Percentiles rank a stretch among this genome's conserved stretches.
Conservation (phyloP, 2,329 filamentous ascomycete species). For the Coleophoma eucalyptorum region DNA sequence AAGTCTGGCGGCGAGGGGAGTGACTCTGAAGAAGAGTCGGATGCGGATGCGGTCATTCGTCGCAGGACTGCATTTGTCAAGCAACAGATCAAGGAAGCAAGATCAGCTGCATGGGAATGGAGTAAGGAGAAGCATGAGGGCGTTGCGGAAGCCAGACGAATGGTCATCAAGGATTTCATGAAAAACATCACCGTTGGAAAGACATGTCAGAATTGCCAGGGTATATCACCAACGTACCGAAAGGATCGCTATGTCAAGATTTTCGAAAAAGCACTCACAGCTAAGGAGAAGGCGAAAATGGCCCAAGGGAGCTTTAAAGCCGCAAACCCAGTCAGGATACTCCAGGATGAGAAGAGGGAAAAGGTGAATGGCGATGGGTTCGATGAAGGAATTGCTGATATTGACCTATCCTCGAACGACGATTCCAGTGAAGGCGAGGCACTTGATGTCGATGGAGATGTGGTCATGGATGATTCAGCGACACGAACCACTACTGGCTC, state of each 20-base stretch:
- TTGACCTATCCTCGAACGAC: constrained; percentile 49
- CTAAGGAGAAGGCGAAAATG: constrained; percentile 78
- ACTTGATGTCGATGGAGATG: constrained; percentile 50
- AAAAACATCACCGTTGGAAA: constrained; percentile 65
- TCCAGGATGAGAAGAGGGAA: constrained; percentile 34
- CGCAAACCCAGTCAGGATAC: constrained; percentile 25
- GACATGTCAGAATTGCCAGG: constrained; percentile 63
- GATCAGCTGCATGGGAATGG: constrained; percentile 36
- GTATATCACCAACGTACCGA: constrained; percentile 77
- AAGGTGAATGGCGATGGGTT: constrained; percentile 32
- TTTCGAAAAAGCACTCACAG: constrained; percentile 75
- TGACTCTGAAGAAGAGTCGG: constrained; percentile 30
- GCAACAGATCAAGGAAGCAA: constrained; percentile 60
- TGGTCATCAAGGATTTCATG: constrained; percentile 78
- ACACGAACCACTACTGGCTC: constrained; percentile 28
- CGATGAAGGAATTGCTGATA: constrained; percentile 69
- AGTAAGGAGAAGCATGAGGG: constrained; percentile 71
- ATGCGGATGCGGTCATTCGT: constrained; percentile 43
- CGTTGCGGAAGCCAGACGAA: constrained; percentile 70
- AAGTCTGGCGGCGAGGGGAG: constrained; percentile 12
- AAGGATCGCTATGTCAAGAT: constrained; percentile 93
- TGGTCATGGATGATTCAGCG: constrained; percentile 51
- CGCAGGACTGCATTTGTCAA: constrained; percentile 67
- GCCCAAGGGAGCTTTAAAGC: constrained; percentile 57
- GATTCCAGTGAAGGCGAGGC: constrained; percentile 38